Percentiles rank a stretch among this genome's conserved stretches.
Conservation (phyloP, 768 basidiomycete species). For the Boletus subcaerulescens region DNA sequence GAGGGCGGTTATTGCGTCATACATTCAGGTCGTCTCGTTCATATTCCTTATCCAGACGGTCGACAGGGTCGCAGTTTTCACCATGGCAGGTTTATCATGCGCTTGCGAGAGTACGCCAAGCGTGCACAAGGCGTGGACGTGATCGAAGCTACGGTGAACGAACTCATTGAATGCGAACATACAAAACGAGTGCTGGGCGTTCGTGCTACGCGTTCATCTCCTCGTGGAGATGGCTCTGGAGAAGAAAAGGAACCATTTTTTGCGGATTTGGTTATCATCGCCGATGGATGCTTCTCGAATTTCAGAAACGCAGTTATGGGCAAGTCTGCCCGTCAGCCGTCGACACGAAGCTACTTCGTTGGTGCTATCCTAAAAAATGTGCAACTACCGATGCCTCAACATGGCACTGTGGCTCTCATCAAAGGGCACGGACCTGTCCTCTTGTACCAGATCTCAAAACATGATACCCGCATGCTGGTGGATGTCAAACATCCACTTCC, state of each 20-base stretch:
- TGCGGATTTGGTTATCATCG: slow-evolving; percentile 81
- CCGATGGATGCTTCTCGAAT: slow-evolving; percentile 95
- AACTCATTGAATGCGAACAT: slow-evolving; percentile 58
- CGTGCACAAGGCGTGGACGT: slow-evolving; percentile 66
- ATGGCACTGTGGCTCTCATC: slow-evolving; percentile 82
- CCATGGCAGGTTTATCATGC: slow-evolving; percentile 87
- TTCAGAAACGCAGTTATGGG: slow-evolving; percentile 75
- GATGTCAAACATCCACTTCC: slow-evolving; percentile 87
- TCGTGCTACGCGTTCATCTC: slow-evolving; percentile 46
- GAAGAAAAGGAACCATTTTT: slow-evolving; percentile 52
- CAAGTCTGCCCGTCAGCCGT: slow-evolving; percentile 43
- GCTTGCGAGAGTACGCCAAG: slow-evolving; percentile 64
- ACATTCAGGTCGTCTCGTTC: slow-evolving; percentile 58
- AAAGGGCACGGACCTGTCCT: slow-evolving; percentile 85
- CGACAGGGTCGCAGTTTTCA: slow-evolving; percentile 86
- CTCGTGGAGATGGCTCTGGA: slow-evolving; percentile 29
- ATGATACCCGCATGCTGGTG: slow-evolving; percentile 91
- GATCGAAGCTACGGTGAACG: slow-evolving; percentile 81
- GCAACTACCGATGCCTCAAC: slow-evolving; percentile 65
- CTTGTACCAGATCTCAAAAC: slow-evolving; percentile 85
- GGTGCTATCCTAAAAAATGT: slow-evolving; percentile 82
- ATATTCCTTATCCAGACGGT: slow-evolving; percentile 81
- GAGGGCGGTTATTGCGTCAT: slow-evolving; percentile 86
- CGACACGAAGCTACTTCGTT: slow-evolving; percentile 75
- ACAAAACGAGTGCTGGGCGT: slow-evolving; percentile 64